A percentile compares a stretch with the other conserved stretches of the same genome.
phyloP scores from a whole-genome alignment of 129 eudicot genomes.

The Gnaphalium uliginosum region DNA sequence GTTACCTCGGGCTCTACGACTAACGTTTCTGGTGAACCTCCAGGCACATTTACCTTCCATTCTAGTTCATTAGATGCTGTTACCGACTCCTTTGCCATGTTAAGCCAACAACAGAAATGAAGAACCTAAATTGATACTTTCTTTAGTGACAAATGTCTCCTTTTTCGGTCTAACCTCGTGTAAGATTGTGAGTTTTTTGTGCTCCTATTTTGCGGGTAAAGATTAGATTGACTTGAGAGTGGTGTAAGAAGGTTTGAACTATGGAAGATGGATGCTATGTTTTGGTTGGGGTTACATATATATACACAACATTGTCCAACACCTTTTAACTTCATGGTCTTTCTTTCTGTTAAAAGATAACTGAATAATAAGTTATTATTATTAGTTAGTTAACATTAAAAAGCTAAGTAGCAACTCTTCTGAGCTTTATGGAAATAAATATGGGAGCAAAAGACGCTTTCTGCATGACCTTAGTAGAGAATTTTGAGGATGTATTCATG shows the following conservation, averaged over 20 bases:
- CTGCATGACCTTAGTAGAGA: too few species aligned
- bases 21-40: slow-evolving; percentile 39
- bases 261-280: slow-evolving; percentile 16
- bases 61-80: slow-evolving; percentile 43
- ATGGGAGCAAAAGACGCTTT: too few species aligned
- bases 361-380: too few species aligned
- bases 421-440: too few species aligned
- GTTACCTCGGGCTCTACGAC: slow-evolving; percentile 24
- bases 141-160: not conserved
- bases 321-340: not conserved
- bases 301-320: not conserved
- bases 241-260: slow-evolving; percentile 14
- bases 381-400: too few species aligned
- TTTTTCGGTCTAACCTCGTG: not conserved
- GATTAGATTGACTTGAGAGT: not conserved
- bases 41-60: slow-evolving; percentile 56
- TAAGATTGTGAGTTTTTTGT: not conserved
- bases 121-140: not conserved
- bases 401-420: too few species aligned
- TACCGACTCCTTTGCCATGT: slow-evolving; percentile 36
- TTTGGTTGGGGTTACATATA: slow-evolving; percentile 1
- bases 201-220: not conserved
- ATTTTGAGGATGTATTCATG: too few species aligned
- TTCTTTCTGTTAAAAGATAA: too few species aligned
- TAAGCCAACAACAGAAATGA: not conserved